Evolutionary conservation across 371 early-diverging fungal species (phyloP).

Genomic region (Lichtheimia corymbifera): DNA sequence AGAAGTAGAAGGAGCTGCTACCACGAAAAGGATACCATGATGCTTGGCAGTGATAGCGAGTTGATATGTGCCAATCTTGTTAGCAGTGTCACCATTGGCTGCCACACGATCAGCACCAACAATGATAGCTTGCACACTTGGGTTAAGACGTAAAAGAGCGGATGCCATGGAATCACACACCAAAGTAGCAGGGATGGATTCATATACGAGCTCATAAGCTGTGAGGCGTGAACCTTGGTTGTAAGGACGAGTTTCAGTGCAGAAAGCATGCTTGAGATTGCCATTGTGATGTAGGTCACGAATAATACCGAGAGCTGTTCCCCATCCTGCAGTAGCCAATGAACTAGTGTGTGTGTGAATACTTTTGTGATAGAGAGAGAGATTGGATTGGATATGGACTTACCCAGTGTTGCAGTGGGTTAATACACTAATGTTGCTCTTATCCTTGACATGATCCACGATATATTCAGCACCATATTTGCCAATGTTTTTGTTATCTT

Average conservation of each 20-base stretch:
- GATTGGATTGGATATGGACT: conserved; percentile 7
- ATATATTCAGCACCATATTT: conserved; percentile 74
- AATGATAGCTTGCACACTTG: conserved; percentile 75
- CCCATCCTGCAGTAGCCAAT: conserved; percentile 84
- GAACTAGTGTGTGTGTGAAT: conserved; percentile 38
- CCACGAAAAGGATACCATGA: conserved; percentile 89
- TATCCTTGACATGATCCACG: conserved; percentile 36
- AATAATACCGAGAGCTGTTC: conserved; percentile 89
- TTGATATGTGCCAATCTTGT: conserved; percentile 98
- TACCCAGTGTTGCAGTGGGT: conserved; percentile 97
- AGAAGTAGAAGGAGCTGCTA: conserved; percentile 93
- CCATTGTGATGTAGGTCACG: conserved; percentile 68
- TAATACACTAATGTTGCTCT: conserved; percentile 64
- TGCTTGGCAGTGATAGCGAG: conserved; percentile 87
- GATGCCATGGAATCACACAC: conserved; percentile 93
- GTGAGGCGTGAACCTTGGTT: conserved; percentile 96
- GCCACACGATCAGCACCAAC: conserved; percentile 98
- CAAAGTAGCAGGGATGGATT: conserved; percentile 87
- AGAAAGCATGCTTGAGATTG: conserved; percentile 79
- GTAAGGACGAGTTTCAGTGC: conserved; percentile 96
- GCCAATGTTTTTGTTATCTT: conserved; percentile 91
- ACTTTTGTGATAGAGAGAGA: not conserved
- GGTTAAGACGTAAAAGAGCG: conserved; percentile 67
- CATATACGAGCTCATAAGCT: conserved; percentile 93
- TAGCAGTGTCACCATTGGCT: conserved; percentile 96